A percentile compares a stretch with the other conserved stretches of the same genome.
phyloP scores from a whole-genome alignment of 805 yeast genomes.

The Diddensiella caesifluorescens region DNA sequence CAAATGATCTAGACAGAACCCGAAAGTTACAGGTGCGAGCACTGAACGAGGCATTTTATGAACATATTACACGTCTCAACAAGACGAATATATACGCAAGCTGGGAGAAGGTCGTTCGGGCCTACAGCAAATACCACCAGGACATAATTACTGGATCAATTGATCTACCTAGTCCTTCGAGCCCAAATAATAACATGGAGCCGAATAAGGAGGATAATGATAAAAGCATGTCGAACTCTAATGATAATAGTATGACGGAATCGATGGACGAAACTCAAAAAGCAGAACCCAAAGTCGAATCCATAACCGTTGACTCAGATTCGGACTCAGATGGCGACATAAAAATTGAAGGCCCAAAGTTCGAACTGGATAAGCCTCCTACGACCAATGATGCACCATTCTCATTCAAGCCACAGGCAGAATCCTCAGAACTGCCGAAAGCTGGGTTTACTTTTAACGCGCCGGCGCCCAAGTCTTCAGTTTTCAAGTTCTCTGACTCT shows the following conservation, averaged over 20 bases:
- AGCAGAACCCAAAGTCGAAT: not conserved
- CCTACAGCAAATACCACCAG: slow-evolving; percentile 51
- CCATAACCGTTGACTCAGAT: slow-evolving; percentile 32
- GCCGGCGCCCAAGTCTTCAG: slow-evolving; percentile 2
- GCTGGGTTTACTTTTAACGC: slow-evolving; percentile 33
- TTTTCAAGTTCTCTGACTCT: slow-evolving; percentile 9
- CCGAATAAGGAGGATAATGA: too few species aligned
- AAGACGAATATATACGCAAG: slow-evolving; percentile 31
- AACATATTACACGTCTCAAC: slow-evolving; percentile 34
- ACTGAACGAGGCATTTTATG: slow-evolving; percentile 54
- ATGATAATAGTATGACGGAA: too few species aligned
- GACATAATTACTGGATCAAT: slow-evolving; percentile 33
- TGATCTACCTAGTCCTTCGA: not conserved
- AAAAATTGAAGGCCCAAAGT: slow-evolving; percentile 69
- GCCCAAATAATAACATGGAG: too few species aligned
- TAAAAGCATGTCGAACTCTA: too few species aligned
- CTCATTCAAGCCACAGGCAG: slow-evolving; percentile 34
- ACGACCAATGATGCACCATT: slow-evolving; percentile 48
- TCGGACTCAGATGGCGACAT: slow-evolving; percentile 56
- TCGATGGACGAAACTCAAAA: too few species aligned
- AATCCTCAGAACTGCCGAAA: slow-evolving; percentile 22
- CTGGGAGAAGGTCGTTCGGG: slow-evolving; percentile 49
- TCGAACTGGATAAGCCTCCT: slow-evolving; percentile 45
- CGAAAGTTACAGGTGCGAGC: slow-evolving; percentile 42
- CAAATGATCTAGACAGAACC: not conserved